phyloP scores from a whole-genome alignment of 2,329 filamentous ascomycete species.

The Hortaea sp. region DNA sequence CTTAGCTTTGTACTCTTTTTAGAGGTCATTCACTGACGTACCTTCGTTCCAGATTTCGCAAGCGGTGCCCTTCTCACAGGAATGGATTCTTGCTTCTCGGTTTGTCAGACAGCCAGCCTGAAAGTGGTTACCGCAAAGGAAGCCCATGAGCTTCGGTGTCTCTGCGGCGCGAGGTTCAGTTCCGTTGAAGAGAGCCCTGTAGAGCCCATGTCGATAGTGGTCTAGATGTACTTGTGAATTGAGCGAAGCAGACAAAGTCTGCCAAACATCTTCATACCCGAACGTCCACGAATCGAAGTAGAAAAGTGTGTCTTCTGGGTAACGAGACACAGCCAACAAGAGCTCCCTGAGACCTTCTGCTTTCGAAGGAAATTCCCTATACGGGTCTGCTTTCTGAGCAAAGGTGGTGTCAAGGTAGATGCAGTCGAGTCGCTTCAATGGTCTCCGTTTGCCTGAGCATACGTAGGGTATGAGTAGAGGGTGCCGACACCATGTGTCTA shows the following conservation, averaged over 20 bases:
- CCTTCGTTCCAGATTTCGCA: slow-evolving; percentile 42
- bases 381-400: slow-evolving; percentile 38
- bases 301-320: slow-evolving; percentile 66
- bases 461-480: slow-evolving; percentile 65
- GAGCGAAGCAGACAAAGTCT: slow-evolving; percentile 63
- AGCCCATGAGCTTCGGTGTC: slow-evolving; percentile 61
- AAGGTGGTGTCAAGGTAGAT: slow-evolving; percentile 89
- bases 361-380: slow-evolving; percentile 50
- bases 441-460: slow-evolving; percentile 32
- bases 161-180: slow-evolving; percentile 40
- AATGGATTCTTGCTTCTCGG: slow-evolving; percentile 60
- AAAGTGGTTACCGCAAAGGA: slow-evolving; percentile 60
- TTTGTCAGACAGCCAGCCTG: slow-evolving; percentile 65
- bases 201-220: slow-evolving; percentile 66
- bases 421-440: slow-evolving; percentile 59
- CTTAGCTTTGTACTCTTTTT: background rate
- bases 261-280: slow-evolving; percentile 87
- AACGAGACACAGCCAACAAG: slow-evolving; percentile 54
- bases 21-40: slow-evolving; percentile 2
- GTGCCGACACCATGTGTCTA: slow-evolving; percentile 60
- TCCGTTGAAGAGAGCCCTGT: slow-evolving; percentile 46
- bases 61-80: slow-evolving; percentile 65
- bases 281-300: slow-evolving; percentile 87
- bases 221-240: slow-evolving; percentile 70
- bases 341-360: slow-evolving; percentile 68